Base-by-base conservation (phyloP, 2,329 filamentous ascomycete species). In the Cercospora sp. region DNA sequence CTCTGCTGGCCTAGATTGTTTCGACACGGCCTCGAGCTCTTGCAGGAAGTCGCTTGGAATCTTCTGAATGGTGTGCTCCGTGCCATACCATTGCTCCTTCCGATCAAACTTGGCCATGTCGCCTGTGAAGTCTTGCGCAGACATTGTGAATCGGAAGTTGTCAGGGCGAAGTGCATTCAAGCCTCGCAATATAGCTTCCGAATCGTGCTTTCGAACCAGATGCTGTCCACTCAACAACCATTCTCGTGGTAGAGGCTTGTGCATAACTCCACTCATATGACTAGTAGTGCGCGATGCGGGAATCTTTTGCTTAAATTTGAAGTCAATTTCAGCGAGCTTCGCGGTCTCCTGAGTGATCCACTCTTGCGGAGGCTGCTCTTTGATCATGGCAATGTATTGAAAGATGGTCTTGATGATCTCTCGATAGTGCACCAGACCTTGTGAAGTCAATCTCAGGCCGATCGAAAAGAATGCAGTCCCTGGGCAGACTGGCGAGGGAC, bases 81-180 rank as follows among this genome's bases (percentile, higher is more conserved):
- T 99, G 8, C 94, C 94, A 75, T 99, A 99, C 95, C 95, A 99
- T 77, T 94, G 93, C 82, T 99, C 95, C 77, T 91, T 96, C 78
- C 90, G 82, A 72, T 96, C 87, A 92, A 93, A 97, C 2, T 36
- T 55, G 20, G 62, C 62, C 62, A 64, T 64, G 62, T 88, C 86
- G 0, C 93, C 94, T 0, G 94, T 94, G 72, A 90, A 91, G 8
- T 91, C 90, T 76, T 93, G 91, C 26, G 93, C 94, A 30, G 96
- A 88, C 60, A 98, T 85, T 1, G 88, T 90, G 78, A 97, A 86
- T 31, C 92, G 88, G 81, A 98, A 93, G 77, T 97, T 98, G 77
- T 98, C 94, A 0, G 94, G 91, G 20, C 90, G 86, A 59, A 99
- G 81, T 75, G 87, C 91, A 4, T 87, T 85, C 74, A 98, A 83